Percentiles rank a stretch among this genome's conserved stretches.
Conservation (phyloP, 2,329 filamentous ascomycete species). For the Penicillium sp. region DNA sequence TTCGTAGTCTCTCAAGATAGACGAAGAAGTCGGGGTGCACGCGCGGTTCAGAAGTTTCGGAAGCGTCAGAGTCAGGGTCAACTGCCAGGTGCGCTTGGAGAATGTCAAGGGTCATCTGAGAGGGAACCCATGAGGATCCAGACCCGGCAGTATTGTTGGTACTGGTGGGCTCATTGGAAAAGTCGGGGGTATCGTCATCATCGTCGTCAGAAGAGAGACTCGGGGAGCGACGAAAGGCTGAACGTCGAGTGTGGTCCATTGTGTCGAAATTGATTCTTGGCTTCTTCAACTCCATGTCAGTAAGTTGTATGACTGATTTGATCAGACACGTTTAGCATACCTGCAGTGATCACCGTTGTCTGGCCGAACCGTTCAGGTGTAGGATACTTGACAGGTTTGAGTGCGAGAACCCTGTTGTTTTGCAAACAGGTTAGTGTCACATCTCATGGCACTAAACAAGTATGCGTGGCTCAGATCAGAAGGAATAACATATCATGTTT, state of each 20-base stretch:
- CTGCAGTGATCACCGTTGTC: not conserved
- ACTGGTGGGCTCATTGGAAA: not conserved
- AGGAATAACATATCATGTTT: not conserved
- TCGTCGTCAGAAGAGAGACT: not conserved
- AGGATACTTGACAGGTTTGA: not conserved
- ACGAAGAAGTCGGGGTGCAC: not conserved
- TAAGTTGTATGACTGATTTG: not conserved
- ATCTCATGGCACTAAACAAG: not conserved
- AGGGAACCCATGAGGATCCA: no score
- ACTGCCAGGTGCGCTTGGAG: not conserved
- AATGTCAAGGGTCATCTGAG: not conserved
- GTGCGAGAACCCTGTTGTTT: not conserved
- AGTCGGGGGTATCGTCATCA: not conserved
- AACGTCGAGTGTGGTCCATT: not conserved
- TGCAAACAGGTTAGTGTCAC: not conserved
- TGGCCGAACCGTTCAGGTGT: not conserved
- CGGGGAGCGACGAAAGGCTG: not conserved
- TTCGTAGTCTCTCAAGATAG: not conserved
- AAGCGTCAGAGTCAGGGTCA: not conserved
- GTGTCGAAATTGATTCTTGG: not conserved
- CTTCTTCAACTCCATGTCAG: not conserved
- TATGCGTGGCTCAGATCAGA: not conserved
- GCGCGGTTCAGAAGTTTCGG: not conserved
- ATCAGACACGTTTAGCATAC: not conserved
- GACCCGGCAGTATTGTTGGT: not conserved